A percentile compares a stretch with the other conserved stretches of the same genome.
phyloP scores from a whole-genome alignment of 2,329 filamentous ascomycete species.

The Pseudogymnoascus sp. region DNA sequence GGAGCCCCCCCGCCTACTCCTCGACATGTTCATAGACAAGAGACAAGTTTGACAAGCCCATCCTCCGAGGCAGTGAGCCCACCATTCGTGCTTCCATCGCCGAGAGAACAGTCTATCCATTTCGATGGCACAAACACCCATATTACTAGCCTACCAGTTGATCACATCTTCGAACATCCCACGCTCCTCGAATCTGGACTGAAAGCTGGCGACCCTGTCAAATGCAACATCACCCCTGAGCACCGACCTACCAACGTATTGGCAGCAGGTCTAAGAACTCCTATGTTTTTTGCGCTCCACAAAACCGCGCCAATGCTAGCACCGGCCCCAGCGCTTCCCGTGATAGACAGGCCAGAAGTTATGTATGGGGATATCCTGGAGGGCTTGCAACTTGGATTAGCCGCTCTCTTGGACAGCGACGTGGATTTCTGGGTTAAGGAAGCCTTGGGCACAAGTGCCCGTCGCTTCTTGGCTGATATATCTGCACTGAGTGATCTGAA shows the following conservation, averaged over 20 bases:
- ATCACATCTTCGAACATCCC: background rate
- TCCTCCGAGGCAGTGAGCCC: background rate
- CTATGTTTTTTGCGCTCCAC: background rate
- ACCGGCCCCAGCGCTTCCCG: background rate
- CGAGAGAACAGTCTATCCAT: background rate
- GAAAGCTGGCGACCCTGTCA: background rate
- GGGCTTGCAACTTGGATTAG: slow-evolving; percentile 48
- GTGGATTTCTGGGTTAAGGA: slow-evolving; percentile 45
- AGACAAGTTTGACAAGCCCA: background rate
- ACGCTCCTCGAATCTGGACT: background rate
- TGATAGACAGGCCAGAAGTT: slow-evolving; percentile 26
- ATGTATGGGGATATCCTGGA: slow-evolving; percentile 45
- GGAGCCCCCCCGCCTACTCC: background rate
- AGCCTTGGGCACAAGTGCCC: slow-evolving; percentile 45
- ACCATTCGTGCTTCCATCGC: background rate
- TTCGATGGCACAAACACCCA: background rate
- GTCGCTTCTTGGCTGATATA: slow-evolving; percentile 48
- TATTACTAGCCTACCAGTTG: background rate
- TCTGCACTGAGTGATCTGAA: slow-evolving; percentile 38
- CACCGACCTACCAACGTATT: background rate
- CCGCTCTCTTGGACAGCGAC: slow-evolving; percentile 47
- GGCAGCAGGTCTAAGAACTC: background rate
- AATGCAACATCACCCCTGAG: background rate
- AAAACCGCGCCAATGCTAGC: background rate
- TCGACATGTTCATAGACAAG: background rate